These are phyloP conservation scores for Botrytis squamosa DNA, from an alignment of 2,329 filamentous ascomycete species.

Conservation along the genomic window DNA sequence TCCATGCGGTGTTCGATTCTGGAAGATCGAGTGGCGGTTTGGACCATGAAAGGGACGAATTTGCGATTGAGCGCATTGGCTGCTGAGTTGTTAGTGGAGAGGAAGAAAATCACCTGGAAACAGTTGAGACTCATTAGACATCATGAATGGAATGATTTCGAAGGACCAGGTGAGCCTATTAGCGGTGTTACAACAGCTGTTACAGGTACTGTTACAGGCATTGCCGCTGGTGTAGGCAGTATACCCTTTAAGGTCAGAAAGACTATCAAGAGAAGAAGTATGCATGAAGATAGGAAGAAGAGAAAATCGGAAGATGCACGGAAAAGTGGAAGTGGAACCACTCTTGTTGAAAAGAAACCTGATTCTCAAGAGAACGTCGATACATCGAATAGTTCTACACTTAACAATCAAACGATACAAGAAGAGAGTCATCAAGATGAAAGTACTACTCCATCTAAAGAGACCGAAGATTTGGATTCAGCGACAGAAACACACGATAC, in stretches of 20 bases:
- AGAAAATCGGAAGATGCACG: slow-evolving; percentile 30
- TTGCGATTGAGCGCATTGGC: slow-evolving; percentile 62
- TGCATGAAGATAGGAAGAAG: slow-evolving; percentile 46
- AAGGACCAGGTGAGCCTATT: slow-evolving; percentile 71
- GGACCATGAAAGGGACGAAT: slow-evolving; percentile 61
- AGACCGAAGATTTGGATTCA: too few relatives aligned
- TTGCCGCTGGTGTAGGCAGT: slow-evolving; percentile 61
- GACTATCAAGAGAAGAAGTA: slow-evolving; percentile 53
- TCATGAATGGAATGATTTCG: slow-evolving; percentile 74
- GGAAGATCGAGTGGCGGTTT: slow-evolving; percentile 61
- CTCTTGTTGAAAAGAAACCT: slow-evolving; percentile 11
- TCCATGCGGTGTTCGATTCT: slow-evolving; percentile 67
- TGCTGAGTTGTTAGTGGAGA: slow-evolving; percentile 61
- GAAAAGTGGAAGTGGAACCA: slow-evolving; percentile 20
- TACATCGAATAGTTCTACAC: neutral
- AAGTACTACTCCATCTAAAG: neutral
- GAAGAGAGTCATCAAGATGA: neutral
- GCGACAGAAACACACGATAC: neutral
- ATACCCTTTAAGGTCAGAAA: slow-evolving; percentile 62
- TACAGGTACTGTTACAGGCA: slow-evolving; percentile 55
- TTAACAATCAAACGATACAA: slow-evolving; percentile 12
- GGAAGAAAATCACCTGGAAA: slow-evolving; percentile 61
- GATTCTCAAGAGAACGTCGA: slow-evolving; percentile 1
- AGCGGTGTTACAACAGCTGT: slow-evolving; percentile 64
- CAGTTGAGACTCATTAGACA: slow-evolving; percentile 63